Evolutionary conservation across 345 rosid genomes (phyloP).

Genomic region (Corchorus capsularis): DNA sequence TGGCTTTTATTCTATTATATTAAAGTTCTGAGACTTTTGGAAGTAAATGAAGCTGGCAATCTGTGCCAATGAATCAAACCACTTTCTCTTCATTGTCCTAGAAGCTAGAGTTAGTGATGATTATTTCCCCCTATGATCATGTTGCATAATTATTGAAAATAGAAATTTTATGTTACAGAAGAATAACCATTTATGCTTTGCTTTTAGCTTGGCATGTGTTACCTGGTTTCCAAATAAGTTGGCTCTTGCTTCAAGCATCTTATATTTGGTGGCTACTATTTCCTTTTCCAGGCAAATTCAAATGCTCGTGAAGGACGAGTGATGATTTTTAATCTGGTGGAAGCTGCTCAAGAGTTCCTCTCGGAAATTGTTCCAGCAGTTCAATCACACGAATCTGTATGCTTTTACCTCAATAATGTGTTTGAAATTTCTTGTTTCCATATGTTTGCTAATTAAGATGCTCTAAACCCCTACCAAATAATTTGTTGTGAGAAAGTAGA

Average conservation of each 20-base stretch:
- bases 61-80: slow-evolving; percentile 14
- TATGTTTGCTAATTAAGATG: not conserved
- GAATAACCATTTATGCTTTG: not conserved
- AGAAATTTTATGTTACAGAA: slow-evolving; percentile 5
- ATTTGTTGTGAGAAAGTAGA: not conserved
- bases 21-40: not conserved
- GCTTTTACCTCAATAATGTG: slow-evolving; percentile 26
- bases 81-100: slow-evolving; percentile 11
- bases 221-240: not conserved
- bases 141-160: slow-evolving; percentile 7
- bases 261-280: slow-evolving; percentile 1
- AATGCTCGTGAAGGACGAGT: slow-evolving; percentile 95
- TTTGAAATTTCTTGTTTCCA: slow-evolving; percentile 7
- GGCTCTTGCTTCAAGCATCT: not conserved
- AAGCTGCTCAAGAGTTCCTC: slow-evolving; percentile 96
- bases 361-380: slow-evolving; percentile 68
- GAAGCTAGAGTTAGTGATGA: not conserved
- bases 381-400: slow-evolving; percentile 58
- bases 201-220: not conserved
- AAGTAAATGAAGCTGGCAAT: not conserved
- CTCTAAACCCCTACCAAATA: not conserved
- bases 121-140: not conserved
- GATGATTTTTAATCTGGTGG: slow-evolving; percentile 95
- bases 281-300: slow-evolving; percentile 59
- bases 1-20: slow-evolving; percentile 19